phyloP scores from a whole-genome alignment of 805 yeast genomes.

The Wickerhamiella galacta region DNA sequence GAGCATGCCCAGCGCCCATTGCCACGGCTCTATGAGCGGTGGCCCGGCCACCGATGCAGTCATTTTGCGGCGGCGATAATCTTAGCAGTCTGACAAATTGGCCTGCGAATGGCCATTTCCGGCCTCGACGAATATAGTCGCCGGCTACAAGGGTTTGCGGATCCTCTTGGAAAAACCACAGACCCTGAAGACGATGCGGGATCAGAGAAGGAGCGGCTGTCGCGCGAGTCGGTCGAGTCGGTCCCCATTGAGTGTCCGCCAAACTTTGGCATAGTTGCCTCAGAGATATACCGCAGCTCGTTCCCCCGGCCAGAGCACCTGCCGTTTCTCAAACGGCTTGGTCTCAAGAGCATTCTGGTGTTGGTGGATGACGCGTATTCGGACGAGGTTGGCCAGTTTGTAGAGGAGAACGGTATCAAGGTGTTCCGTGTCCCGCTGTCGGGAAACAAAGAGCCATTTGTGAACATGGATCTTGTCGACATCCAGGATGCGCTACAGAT shows the following conservation, averaged over 20 bases:
- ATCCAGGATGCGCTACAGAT: conserved; percentile 70
- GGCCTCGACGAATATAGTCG: too few relatives aligned
- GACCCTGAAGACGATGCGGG: too few relatives aligned
- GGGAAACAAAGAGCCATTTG: conserved; percentile 52
- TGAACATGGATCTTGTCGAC: conserved; percentile 35
- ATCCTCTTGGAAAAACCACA: too few relatives aligned
- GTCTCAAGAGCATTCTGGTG: conserved; percentile 60
- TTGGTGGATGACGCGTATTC: conserved; percentile 90
- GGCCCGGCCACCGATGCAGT: too few relatives aligned
- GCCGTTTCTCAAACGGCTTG: conserved; percentile 41
- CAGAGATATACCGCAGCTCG: conserved; percentile 66
- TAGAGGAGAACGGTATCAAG: conserved; percentile 41
- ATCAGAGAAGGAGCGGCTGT: too few relatives aligned
- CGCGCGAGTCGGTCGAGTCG: too few relatives aligned
- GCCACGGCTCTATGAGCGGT: background rate
- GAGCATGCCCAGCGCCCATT: background rate
- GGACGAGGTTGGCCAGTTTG: conserved; percentile 47
- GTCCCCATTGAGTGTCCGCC: conserved; percentile 39
- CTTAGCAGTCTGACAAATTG: too few relatives aligned
- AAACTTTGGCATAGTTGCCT: conserved; percentile 73
- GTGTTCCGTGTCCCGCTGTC: conserved; percentile 82
- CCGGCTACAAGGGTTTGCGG: too few relatives aligned
- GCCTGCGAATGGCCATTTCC: too few relatives aligned
- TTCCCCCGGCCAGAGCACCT: conserved; percentile 82
- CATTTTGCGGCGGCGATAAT: too few relatives aligned